Evolutionary conservation across 83 land plant genomes (phyloP), one percentile per base, ranked within the genome.

Genomic region (Isoetes engelmannii): DNA sequence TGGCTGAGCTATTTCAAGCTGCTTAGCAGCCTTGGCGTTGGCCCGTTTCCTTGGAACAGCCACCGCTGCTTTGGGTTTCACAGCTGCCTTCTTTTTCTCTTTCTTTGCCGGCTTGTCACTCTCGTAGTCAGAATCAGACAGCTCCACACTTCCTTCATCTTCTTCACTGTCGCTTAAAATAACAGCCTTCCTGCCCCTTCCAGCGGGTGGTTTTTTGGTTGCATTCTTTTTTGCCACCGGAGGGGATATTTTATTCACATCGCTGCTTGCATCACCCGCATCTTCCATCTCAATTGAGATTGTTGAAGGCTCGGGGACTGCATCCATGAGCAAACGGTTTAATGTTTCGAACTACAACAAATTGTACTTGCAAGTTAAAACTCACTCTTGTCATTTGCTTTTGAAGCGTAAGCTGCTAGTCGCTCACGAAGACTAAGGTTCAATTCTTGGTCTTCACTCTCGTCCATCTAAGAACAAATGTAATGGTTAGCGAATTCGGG

Each of bases 401-500:
- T 69, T 12, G 79, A 63, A 48, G 82, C 87, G 48, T 87, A 93
- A 4, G 79, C 78, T 46, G 89, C 92, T 48, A 90, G 72, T 4
- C 96, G 79, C 8, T 86, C 85, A 48, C 76, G 79, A 28, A 90
- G 79, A 5, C 77, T 80, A 42, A 60, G 67, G 7, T 64, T 79
- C 6, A 93, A 46, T 19, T 81, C 88, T 19, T 87, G 83, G 61
- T 87, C 97, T 7, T 89, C 97, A n/a, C 74, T 81, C 3, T 76
- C 78, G 20, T 77, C 64, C 20, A 71, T 72, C 75, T 80, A 69
- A 9, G 9, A 56, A 28, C 37, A 55, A 55, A 67, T 28, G 61
- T 43, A 68, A n/a, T n/a, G 51, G 63, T 62, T 15, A 51, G n/a
- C 7, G 9, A 13, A 76, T 7, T n/a, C 17, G 10, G 49, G 7